Evolutionary conservation across 768 basidiomycete genomes (phyloP).

Genomic region (Serendipita sp.): DNA sequence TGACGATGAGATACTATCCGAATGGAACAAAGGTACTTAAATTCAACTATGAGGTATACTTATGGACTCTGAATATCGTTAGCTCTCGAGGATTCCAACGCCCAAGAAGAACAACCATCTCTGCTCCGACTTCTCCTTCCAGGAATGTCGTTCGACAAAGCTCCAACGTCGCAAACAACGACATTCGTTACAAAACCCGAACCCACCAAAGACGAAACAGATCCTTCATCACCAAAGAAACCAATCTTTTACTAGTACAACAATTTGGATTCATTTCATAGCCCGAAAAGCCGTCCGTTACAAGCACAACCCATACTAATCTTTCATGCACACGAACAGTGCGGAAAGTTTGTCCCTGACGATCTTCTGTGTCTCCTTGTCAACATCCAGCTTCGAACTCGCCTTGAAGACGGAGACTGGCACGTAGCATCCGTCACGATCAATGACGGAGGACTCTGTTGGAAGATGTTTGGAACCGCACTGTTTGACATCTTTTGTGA

Average conservation of each 20-base stretch:
- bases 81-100: neutral
- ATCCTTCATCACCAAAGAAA: neutral
- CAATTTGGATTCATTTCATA: neutral
- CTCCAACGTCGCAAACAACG: neutral
- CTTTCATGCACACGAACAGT: too few relatives aligned
- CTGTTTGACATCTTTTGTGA: slow-evolving; percentile 31
- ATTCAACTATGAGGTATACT: neutral
- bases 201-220: neutral
- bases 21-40: slow-evolving; percentile 1
- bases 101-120: neutral
- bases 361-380: slow-evolving; percentile 24
- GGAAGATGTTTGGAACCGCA: slow-evolving; percentile 30
- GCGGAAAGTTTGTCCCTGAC: slow-evolving; percentile 18
- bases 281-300: neutral
- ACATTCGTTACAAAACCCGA: neutral
- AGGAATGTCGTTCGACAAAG: neutral
- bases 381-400: slow-evolving; percentile 27
- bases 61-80: too few relatives aligned
- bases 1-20: neutral
- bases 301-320: neutral
- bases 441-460: slow-evolving; percentile 26
- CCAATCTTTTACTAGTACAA: neutral
- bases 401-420: slow-evolving; percentile 34
- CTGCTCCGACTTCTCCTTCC: neutral
- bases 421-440: slow-evolving; percentile 25